Evolutionary conservation across 2,329 filamentous ascomycete species (phyloP), one percentile per base, ranked within the genome.

Genomic region (Pseudogymnoascus verrucosus): DNA sequence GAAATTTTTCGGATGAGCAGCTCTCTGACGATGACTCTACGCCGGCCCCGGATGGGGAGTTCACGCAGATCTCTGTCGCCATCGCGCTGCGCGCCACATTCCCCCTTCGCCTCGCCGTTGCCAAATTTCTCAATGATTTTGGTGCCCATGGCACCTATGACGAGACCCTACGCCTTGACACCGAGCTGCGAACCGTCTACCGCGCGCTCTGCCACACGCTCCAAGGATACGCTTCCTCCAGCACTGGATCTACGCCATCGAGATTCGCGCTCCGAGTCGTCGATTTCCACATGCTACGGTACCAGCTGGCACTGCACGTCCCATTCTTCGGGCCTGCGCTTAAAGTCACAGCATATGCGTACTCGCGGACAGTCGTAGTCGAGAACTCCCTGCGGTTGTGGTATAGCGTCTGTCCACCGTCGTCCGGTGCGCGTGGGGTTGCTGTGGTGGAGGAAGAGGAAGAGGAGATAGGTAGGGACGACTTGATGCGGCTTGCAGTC

Each of bases 291-390:
- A 76, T 85, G 65, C 78, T 81, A 26, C 80, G 83, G 7, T 85
- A 83, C 67, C 71, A 87, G 2, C 75, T 82, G 5, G 75, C 79
- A 0, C 75, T 89, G 0, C 85, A 89, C 68, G 74, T 82, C 2
- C 81, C 82, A 0, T 85, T 78, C 68, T 78, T 80, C 26, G 71
- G 70, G 0, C 69, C 74, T 0, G 74, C 78, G 1, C 70, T 78
- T 1, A 70, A 71, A 0, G 74, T 82, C 4, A 74, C 79, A 0
- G 69, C 75, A 2, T 84, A 79, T 64, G 79, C 81, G 0, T 84
- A 78, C 65, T 83, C 83, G 0, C 72, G 80, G 0, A 81, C 79
- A 47, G 76, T 79, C 0, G 73, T 78, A 0, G 66, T 82, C 5
- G 83, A 86, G 5, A 75, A 75, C 0, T 75, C 79, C 0, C 72